phyloP scores from a whole-genome alignment of 805 yeast genomes.

The Barnettozyma sp. region DNA sequence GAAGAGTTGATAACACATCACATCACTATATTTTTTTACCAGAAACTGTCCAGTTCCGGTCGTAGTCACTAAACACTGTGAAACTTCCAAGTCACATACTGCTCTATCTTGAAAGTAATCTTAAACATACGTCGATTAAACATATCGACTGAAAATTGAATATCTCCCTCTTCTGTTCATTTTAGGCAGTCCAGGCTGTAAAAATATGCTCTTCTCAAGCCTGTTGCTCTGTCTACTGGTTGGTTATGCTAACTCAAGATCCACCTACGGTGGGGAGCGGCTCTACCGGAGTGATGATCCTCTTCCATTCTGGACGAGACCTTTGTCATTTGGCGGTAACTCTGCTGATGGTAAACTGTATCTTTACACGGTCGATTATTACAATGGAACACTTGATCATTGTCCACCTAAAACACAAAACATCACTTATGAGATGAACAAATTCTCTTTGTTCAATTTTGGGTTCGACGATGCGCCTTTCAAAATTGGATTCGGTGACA shows the following conservation, averaged over 20 bases:
- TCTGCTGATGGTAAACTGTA: conserved; percentile 20
- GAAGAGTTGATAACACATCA: not conserved
- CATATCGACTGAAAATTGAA: not conserved
- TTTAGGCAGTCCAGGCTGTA: too few species aligned
- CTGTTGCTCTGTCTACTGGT: too few species aligned
- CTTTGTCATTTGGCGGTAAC: conserved; percentile 24
- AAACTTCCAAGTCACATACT: too few species aligned
- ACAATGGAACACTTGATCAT: conserved; percentile 19
- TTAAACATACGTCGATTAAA: too few species aligned
- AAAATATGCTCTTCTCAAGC: too few species aligned
- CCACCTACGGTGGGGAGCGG: too few species aligned
- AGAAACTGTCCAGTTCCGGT: not conserved
- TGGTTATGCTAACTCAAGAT: too few species aligned
- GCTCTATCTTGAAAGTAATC: too few species aligned
- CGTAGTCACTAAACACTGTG: too few species aligned
- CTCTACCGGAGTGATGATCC: conserved; percentile 16
- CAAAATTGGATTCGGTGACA: conserved; percentile 17
- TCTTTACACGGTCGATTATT: conserved; percentile 22
- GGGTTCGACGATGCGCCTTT: conserved; percentile 18
- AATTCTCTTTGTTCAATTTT: conserved; percentile 15
- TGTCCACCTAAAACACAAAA: conserved; percentile 16
- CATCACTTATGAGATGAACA: conserved; percentile 2
- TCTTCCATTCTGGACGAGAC: conserved; percentile 18
- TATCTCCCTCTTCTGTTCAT: not conserved
- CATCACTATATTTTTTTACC: not conserved